These are phyloP conservation scores for Verticillium nubilum DNA, from an alignment of 2,329 filamentous ascomycete genomes.

Conservation along the genomic window DNA sequence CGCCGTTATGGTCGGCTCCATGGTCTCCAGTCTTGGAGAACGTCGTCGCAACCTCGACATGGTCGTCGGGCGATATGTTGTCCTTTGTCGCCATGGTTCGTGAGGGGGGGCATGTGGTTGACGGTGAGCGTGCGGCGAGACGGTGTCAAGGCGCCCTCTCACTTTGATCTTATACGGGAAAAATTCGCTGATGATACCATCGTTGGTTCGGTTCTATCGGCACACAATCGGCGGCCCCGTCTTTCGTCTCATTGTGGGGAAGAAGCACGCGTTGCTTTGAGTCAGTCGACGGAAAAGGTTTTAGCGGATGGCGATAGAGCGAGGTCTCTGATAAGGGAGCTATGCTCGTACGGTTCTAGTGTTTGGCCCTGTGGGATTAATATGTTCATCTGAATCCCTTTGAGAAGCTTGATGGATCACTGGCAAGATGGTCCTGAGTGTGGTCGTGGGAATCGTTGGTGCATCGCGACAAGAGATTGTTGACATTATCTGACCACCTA, in stretches of 20 bases:
- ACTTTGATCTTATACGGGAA: background rate
- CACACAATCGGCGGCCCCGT: background rate
- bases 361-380: no score
- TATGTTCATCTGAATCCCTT: no score
- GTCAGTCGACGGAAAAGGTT: background rate
- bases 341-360: background rate
- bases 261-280: background rate
- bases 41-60: background rate
- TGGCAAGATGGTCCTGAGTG: no score
- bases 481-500: no score
- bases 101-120: background rate
- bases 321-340: background rate
- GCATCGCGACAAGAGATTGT: no score
- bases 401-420: no score
- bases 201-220: background rate
- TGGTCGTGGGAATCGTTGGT: no score
- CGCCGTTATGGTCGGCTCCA: conserved; percentile 24
- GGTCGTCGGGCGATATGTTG: background rate
- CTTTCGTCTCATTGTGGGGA: background rate
- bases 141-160: background rate
- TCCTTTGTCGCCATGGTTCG: background rate
- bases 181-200: background rate
- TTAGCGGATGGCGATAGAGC: background rate
- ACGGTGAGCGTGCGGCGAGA: background rate
- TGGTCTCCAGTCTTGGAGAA: background rate